Base-by-base conservation (phyloP, 2,329 filamentous ascomycete genomes). In the Trichoderma guizhouense region DNA sequence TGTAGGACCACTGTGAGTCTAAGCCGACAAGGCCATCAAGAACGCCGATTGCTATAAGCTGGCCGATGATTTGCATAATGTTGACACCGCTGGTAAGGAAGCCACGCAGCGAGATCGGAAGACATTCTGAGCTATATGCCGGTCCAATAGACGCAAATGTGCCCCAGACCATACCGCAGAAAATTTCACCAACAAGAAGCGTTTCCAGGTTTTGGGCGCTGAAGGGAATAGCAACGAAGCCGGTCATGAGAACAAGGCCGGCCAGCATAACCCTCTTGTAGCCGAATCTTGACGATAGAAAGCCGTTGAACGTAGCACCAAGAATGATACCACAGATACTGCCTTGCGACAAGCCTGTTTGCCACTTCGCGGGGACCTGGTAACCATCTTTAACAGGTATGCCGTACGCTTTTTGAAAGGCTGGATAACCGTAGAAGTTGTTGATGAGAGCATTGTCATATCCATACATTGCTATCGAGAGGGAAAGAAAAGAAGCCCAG, bases 201-300 rank as follows among this genome's bases (percentile, higher is more conserved):
- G 83, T 77, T 5, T 73, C 71, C 0, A 82, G 75, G 30, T 79
- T 81, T 2, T 79, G 76, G 0, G 83, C 82, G 63, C 86, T 86
- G 74, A 87, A 86, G 15, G 81, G 78, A 18, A 86, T 77, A 69
- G 84, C 85, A 57, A 88, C 83, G 72, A 85, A 84, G 24, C 76
- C 76, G 4, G 80, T 77, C 79, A 84, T 75, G 26, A 68, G 63
- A 18, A 68, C 53, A 14, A 68, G 61, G 0, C 34, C 53, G 1
- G 43, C 81, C 8, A 87, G 78, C 72, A 87, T 81, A 0, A 83
- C 84, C 73, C 79, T 79, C 28, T 82, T 79, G 53, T 85, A 84
- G 0, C 85, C 85, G 24, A 69, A 83, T 1, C 79, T 78, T 24
- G 86, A 81, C 7, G 84, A 69, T n/a, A 69, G 32, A 32, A 69